Evolutionary conservation across 192 early-diverging fungal species (phyloP).

Genomic region (Obelidium mucronatum): DNA sequence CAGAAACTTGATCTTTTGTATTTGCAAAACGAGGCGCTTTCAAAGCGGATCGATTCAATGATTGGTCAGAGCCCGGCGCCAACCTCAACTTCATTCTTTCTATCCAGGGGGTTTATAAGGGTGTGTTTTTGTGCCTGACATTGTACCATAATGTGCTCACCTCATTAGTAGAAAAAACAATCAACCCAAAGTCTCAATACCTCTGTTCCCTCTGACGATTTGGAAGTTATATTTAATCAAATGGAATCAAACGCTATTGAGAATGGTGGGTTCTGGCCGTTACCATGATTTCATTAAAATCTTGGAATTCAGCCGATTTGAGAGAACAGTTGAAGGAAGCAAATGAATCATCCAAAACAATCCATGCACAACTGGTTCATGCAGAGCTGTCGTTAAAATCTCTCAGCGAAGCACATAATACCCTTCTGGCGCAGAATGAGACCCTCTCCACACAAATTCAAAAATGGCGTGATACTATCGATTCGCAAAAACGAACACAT

Average conservation of each 20-base stretch:
- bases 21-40: neutral
- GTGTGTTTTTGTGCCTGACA: neutral
- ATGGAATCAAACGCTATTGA: constrained; percentile 23
- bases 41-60: constrained; percentile 14
- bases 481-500: neutral
- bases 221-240: constrained; percentile 13
- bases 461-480: neutral
- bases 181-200: neutral
- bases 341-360: neutral
- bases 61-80: neutral
- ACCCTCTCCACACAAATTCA: neutral
- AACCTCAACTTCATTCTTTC: constrained; percentile 2
- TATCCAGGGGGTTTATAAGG: neutral
- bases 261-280: constrained; percentile 8
- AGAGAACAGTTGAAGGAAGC: neutral
- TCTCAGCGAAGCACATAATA: neutral
- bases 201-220: neutral
- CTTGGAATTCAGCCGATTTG: neutral
- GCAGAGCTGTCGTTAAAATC: neutral
- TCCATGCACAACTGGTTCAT: neutral
- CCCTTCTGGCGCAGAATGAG: neutral
- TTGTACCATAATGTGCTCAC: neutral
- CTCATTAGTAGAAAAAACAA: neutral
- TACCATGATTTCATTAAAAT: too few species aligned
- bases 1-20: neutral